Conservation (phyloP, 2,329 filamentous ascomycete species). For the Paracoccidioides brasiliensis region DNA sequence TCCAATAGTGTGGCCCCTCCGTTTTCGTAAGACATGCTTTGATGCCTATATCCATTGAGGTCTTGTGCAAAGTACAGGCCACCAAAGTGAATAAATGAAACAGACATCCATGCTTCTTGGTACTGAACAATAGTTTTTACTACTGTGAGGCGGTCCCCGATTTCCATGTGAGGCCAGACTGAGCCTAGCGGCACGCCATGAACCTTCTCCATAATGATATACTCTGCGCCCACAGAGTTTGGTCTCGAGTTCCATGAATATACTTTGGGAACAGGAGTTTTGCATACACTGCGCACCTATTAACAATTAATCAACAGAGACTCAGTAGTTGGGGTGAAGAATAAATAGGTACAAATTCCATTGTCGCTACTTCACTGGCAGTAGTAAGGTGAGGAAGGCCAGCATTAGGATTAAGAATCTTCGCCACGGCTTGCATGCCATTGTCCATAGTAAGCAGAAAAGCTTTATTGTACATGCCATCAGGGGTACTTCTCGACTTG, state of each 20-base stretch:
- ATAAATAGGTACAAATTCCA: slow-evolving; percentile 1
- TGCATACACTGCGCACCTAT: slow-evolving; percentile 19
- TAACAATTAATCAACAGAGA: background rate
- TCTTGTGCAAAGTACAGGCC: slow-evolving; percentile 16
- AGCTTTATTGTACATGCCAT: slow-evolving; percentile 18
- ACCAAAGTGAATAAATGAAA: slow-evolving; percentile 17
- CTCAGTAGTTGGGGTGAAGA: background rate
- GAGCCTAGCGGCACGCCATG: slow-evolving; percentile 18
- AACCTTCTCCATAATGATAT: slow-evolving; percentile 18
- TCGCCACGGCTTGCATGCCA: slow-evolving; percentile 8
- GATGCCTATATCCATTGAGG: background rate
- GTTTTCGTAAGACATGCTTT: background rate
- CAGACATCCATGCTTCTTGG: slow-evolving; percentile 21
- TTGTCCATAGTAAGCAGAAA: slow-evolving; percentile 17
- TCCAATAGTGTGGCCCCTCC: slow-evolving; percentile 7
- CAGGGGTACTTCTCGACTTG: slow-evolving; percentile 20
- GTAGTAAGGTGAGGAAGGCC: slow-evolving; percentile 10
- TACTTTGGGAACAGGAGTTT: slow-evolving; percentile 21
- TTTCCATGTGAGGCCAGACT: slow-evolving; percentile 20
- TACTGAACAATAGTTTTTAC: slow-evolving; percentile 17
- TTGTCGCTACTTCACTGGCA: slow-evolving; percentile 9
- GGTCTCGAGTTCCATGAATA: slow-evolving; percentile 21
- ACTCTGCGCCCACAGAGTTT: slow-evolving; percentile 22
- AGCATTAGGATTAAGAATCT: slow-evolving; percentile 10
- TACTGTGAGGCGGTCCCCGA: slow-evolving; percentile 16